Evolutionary conservation across 2,329 filamentous ascomycete species (phyloP), one percentile per base, ranked within the genome.

Genomic region (Claviceps sp.): DNA sequence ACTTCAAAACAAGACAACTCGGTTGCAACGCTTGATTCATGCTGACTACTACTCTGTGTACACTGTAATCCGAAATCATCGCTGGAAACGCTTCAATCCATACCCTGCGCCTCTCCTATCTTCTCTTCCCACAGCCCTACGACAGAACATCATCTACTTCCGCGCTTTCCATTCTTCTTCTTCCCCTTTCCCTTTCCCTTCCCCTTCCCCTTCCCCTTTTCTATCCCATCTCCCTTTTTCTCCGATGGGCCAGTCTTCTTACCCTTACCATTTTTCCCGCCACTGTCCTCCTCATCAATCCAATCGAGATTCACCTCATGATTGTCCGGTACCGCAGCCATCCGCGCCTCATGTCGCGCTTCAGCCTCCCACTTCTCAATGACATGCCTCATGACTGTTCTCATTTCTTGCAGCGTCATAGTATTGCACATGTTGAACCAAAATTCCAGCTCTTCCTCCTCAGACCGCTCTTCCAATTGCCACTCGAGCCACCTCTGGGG

Each of bases 401-500:
- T 43, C 47, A 49, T 49, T 20, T 49, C 11, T 23, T 34, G 5
- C 3, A 7, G 3, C 11, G 22, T 9, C 38, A 43, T 22, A 1
- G 11, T n/a, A n/a, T 3, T 20, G 17, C 38, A 49, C 16, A 49
- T 0, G 16, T 13, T 14, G 3, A 6, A 3, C 47, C 47, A 49
- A 36, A 20, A 9, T 2, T 16, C n/a, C 6, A 49, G 14, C n/a
- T 34, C 4, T 20, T 40, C 39, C 23, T 42, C 38, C 14, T 29
- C 38, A 22, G 11, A 4, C 2, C 6, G 23, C 23, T 40, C 37
- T 9, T 49, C 38, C 23, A 49, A 16, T 17, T 49, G 58, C 62
- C 62, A 64, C 49, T 64, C 62, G 4, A 64, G 45, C 61, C 61
- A 63, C 45, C 57, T 55, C 20, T 55, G 47, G 2, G 61, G 58